Evolutionary conservation across 352 stramenopile species (phyloP).

Genomic region (Globisporangium emineosum): DNA sequence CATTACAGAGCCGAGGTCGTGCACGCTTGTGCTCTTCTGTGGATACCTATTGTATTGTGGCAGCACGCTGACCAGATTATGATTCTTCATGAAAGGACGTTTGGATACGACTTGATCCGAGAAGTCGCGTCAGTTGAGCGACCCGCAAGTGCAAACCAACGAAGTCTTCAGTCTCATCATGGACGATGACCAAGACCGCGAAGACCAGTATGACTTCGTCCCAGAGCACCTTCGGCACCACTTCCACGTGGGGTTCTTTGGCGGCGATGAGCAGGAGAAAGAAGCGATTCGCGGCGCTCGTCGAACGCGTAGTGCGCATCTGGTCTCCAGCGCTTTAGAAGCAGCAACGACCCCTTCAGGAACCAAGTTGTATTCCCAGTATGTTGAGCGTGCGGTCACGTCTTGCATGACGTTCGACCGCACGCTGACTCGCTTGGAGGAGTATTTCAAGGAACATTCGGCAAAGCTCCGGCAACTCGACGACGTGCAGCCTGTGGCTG

Average conservation of each 20-base stretch:
- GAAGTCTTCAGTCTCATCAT: not conserved
- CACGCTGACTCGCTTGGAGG: slow-evolving; percentile 31
- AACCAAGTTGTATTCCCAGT: slow-evolving; percentile 42
- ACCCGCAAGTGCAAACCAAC: not conserved
- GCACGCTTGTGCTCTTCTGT: not conserved
- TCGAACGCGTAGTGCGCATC: slow-evolving; percentile 44
- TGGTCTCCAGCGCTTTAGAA: slow-evolving; percentile 33
- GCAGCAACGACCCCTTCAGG: not conserved
- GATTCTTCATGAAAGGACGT: too few relatives aligned
- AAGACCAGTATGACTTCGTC: slow-evolving; percentile 40
- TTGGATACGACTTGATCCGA: not conserved
- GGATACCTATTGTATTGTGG: too few relatives aligned
- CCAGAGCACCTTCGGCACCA: slow-evolving; percentile 43
- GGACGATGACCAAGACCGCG: not conserved
- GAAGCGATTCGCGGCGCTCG: slow-evolving; percentile 35
- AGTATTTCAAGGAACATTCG: slow-evolving; percentile 37
- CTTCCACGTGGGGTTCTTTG: slow-evolving; percentile 29
- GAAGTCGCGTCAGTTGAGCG: not conserved
- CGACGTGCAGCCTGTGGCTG: slow-evolving; percentile 5
- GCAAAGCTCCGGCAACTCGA: slow-evolving; percentile 25
- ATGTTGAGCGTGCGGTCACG: slow-evolving; percentile 47
- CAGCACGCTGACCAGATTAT: too few relatives aligned
- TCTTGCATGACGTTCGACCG: slow-evolving; percentile 53
- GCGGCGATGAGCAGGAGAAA: slow-evolving; percentile 18
- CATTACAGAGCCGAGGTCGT: too few relatives aligned